Evolutionary conservation across 163 green algal genomes (phyloP).

Genomic region (Scenedesmus sp.): DNA sequence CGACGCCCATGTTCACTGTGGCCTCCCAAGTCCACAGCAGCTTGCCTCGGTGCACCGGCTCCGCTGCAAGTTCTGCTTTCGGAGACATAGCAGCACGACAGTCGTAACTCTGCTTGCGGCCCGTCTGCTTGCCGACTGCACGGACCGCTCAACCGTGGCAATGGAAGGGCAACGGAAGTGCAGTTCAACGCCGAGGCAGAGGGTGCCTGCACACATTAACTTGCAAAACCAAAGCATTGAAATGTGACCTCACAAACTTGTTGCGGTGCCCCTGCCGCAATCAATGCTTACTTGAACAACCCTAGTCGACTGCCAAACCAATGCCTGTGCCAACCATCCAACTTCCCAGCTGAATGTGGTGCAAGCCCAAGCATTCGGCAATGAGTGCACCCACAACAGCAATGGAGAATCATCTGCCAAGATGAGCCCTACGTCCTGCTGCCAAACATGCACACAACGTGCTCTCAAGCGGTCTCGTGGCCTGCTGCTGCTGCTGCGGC

Average conservation of each 20-base stretch:
- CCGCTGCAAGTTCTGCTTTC: neutral
- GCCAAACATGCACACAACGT: neutral
- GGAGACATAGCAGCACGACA: neutral
- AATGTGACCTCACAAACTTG: too few species aligned
- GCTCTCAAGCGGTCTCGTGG: neutral
- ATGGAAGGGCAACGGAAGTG: too few species aligned
- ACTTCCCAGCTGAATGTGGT: neutral
- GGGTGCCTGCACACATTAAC: too few species aligned
- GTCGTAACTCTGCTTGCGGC: too few species aligned
- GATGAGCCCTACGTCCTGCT: neutral
- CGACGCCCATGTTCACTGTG: neutral
- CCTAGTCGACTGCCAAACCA: slow-evolving; percentile 6
- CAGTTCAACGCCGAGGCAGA: too few species aligned
- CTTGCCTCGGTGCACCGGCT: slow-evolving; percentile 26
- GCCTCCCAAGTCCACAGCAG: slow-evolving; percentile 47
- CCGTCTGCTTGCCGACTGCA: too few species aligned
- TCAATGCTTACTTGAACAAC: neutral
- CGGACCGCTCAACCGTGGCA: too few species aligned
- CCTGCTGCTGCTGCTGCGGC: neutral
- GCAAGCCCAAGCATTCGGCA: neutral
- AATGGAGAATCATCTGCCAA: neutral
- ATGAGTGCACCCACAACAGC: neutral
- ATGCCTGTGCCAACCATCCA: neutral
- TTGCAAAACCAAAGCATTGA: too few species aligned
- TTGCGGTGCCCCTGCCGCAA: neutral